These are phyloP conservation scores for Apiotrichum brassicae DNA, from an alignment of 1,284 basidiomycete genomes.

Conservation along the genomic window DNA sequence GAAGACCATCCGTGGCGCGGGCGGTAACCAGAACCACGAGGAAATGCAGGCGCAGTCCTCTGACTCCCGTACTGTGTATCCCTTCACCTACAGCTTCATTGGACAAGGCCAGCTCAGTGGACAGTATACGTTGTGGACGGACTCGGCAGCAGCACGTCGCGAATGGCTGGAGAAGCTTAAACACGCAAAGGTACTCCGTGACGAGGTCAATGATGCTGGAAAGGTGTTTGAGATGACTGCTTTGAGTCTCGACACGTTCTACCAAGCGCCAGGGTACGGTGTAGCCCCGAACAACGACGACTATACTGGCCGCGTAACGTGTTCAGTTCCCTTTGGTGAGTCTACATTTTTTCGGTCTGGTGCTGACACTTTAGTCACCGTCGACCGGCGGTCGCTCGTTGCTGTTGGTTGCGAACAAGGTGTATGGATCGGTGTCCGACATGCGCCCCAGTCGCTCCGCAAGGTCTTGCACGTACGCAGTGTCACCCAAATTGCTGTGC, in stretches of 20 bases:
- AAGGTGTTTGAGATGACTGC: slow-evolving; percentile 87
- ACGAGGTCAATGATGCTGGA: slow-evolving; percentile 81
- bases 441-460: slow-evolving; percentile 76
- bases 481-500: slow-evolving; percentile 89
- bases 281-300: slow-evolving; percentile 56
- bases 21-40: slow-evolving; percentile 6
- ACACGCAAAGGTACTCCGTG: slow-evolving; percentile 76
- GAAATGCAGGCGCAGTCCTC: slow-evolving; percentile 7
- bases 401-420: slow-evolving; percentile 93
- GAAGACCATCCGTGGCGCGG: slow-evolving; percentile 33
- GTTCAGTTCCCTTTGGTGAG: slow-evolving; percentile 86
- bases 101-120: slow-evolving; percentile 78
- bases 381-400: slow-evolving; percentile 74
- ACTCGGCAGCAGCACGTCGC: slow-evolving; percentile 61
- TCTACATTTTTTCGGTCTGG: slow-evolving; percentile 10
- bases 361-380: slow-evolving; percentile 55
- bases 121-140: slow-evolving; percentile 75
- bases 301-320: slow-evolving; percentile 84
- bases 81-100: slow-evolving; percentile 65
- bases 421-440: slow-evolving; percentile 91
- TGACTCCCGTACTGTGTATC: slow-evolving; percentile 70
- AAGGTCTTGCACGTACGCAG: slow-evolving; percentile 82
- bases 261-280: slow-evolving; percentile 56
- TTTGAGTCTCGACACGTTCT: slow-evolving; percentile 76
- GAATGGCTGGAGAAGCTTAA: slow-evolving; percentile 88